Base-by-base conservation (phyloP, 345 rosid species). In the Lumnitzera racemosa region DNA sequence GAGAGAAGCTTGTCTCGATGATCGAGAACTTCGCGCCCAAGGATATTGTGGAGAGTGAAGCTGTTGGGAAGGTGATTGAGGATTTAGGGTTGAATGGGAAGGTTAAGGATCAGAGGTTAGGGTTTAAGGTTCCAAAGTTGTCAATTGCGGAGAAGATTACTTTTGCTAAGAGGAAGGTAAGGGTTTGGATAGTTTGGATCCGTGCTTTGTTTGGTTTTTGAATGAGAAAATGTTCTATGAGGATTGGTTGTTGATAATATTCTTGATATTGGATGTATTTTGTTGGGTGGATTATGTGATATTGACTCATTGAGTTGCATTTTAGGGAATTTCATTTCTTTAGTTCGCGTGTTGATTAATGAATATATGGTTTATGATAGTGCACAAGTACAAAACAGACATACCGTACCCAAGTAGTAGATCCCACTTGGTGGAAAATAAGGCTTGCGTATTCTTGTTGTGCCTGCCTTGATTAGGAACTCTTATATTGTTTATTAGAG, bases 11-110 rank as follows among this genome's bases (percentile, higher is more conserved):
- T 66, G 90, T 76, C 7, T 78, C 53, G 23, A 72, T 81, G 64
- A 88, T 92, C 24, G 78, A 58, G 23, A 79, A 64, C 29, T 68
- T 87, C 54, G 53, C 74, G 9, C 98, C 98, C 6, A 81, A 64
- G 63, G 98, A 91, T 69, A 76, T 89, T 23, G 81, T 87, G 16
- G 61, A 59, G 13, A 63, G 73, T n/a, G 89, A 81, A 51, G 79
- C 79, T n/a, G 67, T 87, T 55, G 84, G 68, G 67, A 66, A 69
- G 46, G 75, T 91, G 68, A 78, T 86, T 75, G 92, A 91, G 65
- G 96, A 91, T 78, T 68, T 91, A 58, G 94, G 98, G 65, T 82
- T 91, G 29, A 82, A 83, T 70, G 69, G 68, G 59, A 77, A 74
- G 59, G 64, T 67, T 51, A 87, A 78, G 24, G 95, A 83, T 53